Evolutionary conservation across 2,329 filamentous ascomycete genomes (phyloP).

Genomic region (Cladosporium halotolerans): DNA sequence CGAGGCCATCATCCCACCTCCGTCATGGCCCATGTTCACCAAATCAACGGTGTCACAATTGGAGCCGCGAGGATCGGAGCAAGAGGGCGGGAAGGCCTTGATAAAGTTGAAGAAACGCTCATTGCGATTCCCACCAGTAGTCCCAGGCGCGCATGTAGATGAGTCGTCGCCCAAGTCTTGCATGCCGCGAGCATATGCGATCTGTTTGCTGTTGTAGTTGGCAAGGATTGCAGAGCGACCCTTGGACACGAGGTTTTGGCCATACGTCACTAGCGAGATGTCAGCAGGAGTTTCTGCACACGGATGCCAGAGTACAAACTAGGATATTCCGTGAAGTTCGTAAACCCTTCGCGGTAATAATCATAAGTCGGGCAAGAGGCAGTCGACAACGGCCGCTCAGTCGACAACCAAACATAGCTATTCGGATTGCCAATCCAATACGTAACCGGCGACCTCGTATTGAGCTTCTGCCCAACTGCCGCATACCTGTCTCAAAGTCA

Average conservation of each 20-base stretch:
- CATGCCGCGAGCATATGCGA: conserved; percentile 31
- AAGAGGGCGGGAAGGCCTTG: conserved; percentile 29
- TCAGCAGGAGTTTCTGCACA: no score
- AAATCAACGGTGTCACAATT: conserved; percentile 33
- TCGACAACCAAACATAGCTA: conserved; percentile 30
- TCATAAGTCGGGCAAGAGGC: conserved; percentile 29
- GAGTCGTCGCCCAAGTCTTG: conserved; percentile 32
- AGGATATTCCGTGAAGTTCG: conserved; percentile 27
- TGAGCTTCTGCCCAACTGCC: conserved; percentile 26
- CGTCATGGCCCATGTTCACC: conserved; percentile 31
- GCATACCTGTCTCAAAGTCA: not conserved
- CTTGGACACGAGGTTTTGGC: conserved; percentile 21
- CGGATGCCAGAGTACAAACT: not conserved
- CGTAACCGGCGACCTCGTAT: conserved; percentile 21
- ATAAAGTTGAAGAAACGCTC: conserved; percentile 36
- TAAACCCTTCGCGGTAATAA: conserved; percentile 26
- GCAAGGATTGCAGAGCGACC: conserved; percentile 28
- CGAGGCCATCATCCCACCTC: conserved; percentile 31
- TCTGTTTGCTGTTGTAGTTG: conserved; percentile 30
- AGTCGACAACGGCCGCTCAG: conserved; percentile 25
- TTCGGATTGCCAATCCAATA: conserved; percentile 34
- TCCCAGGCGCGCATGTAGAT: conserved; percentile 27
- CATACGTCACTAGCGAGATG: conserved; percentile 23
- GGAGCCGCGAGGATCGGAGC: conserved; percentile 19
- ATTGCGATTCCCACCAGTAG: conserved; percentile 31